Base-by-base conservation (phyloP, 2,329 filamentous ascomycete genomes). In the Hypoxylon sp. region DNA sequence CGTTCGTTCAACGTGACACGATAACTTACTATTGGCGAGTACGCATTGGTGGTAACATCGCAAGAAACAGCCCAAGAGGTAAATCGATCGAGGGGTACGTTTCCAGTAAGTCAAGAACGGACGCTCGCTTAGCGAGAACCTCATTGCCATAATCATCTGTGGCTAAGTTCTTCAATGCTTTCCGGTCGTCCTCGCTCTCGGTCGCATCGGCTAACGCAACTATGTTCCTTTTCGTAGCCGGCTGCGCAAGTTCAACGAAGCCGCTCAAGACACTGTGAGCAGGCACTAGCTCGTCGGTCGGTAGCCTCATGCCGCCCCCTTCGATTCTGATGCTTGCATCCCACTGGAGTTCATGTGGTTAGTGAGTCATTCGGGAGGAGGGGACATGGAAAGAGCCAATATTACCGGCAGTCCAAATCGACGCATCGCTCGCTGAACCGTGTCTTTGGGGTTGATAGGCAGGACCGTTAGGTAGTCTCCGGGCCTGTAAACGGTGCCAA, bases 381-480 rank as follows among this genome's bases (percentile, higher is more conserved):
- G 84, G 11, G 89, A 74, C 58, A 82, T 84, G 14, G 36, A 20
- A 40, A 40, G 36, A 8, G 36, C 16, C 16, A 16, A 20, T 7
- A 20, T 49, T 64, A 67, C 64, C 53, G 64, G 56, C 24, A 67
- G 54, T 38, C 81, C 79, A 63, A 89, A 89, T 46, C 82, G 80
- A 30, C 79, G 80, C 73, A 89, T 83, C 0, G 83, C 85, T 20
- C 85, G 80, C 20, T 81, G 81, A 4, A 90, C 83, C 5, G 81
- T 83, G 38, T 81, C 77, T 33, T 80, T 78, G 1, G 84, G 85
- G 70, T 90, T 90, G 16, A 88, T 76, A 1, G 88, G 88, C 1
- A 88, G 78, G 3, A 88, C 79, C 1, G 85, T 84, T 5, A 90
- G 80, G 70, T 90, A 89, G 70, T 90, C 88, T n/a, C 87, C 88